Percentiles rank a stretch among this genome's conserved stretches.
Evolutionary conservation across 176 grass and related monocot species (phyloP).

Genomic region (Ensete glaucum): DNA sequence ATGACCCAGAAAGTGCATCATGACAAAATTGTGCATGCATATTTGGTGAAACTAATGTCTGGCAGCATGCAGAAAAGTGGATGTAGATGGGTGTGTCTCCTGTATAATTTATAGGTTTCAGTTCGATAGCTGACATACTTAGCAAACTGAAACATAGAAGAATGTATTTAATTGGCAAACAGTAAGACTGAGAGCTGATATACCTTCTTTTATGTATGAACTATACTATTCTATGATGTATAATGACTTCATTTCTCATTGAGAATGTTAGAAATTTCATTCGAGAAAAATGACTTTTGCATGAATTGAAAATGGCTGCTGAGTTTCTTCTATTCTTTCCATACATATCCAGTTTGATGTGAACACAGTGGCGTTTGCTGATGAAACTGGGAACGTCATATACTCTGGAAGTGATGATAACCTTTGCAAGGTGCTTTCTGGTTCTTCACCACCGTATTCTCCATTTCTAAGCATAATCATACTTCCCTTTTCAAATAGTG

Average conservation of each 20-base stretch:
- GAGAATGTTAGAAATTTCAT: background rate
- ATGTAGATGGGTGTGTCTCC: background rate
- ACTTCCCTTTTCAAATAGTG: too few relatives aligned
- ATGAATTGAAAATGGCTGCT: background rate
- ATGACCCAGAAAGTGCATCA: too few relatives aligned
- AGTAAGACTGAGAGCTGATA: background rate
- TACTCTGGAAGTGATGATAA: constrained; percentile 81
- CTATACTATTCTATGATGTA: background rate
- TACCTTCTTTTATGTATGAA: background rate
- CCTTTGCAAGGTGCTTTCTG: constrained; percentile 59
- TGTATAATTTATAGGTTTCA: background rate
- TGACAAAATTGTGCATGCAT: too few relatives aligned
- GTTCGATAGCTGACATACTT: background rate
- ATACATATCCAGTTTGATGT: constrained; percentile 56
- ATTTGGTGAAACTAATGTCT: too few relatives aligned
- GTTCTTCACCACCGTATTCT: constrained; percentile 15
- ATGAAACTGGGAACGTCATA: constrained; percentile 67
- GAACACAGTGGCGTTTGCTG: constrained; percentile 75
- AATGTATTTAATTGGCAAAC: background rate
- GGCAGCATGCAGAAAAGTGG: too few relatives aligned
- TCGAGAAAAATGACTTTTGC: background rate
- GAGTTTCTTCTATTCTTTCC: constrained; percentile 7
- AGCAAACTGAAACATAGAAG: background rate
- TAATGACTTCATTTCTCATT: background rate
- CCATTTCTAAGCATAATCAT: background rate